Percentiles rank a stretch among this genome's conserved stretches.
phyloP scores from a whole-genome alignment of 2,329 filamentous ascomycete species.

The Albifimbria verrucaria region DNA sequence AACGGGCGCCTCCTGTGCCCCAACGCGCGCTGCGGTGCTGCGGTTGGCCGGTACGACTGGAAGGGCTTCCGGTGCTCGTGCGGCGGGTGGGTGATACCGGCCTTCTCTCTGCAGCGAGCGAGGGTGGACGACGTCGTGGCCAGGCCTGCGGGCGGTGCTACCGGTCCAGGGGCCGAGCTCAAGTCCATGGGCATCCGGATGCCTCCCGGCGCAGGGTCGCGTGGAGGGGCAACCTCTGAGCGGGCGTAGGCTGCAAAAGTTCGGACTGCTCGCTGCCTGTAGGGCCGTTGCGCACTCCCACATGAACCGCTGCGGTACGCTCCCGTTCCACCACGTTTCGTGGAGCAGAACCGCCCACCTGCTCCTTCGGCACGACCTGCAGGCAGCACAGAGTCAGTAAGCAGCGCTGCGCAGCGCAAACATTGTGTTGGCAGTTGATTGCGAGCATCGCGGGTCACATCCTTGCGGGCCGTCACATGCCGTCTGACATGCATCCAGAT shows the following conservation, averaged over 20 bases:
- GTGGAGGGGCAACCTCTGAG: conserved; percentile 32
- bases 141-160: conserved; percentile 14
- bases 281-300: too few species aligned
- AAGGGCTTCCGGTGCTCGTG: conserved; percentile 93
- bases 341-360: too few species aligned
- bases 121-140: conserved; percentile 67
- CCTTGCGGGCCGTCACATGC: neutral
- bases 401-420: neutral
- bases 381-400: neutral
- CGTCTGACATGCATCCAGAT: neutral
- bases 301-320: neutral
- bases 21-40: conserved; percentile 70
- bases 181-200: conserved; percentile 48
- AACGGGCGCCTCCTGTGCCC: conserved; percentile 86
- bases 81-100: conserved; percentile 84
- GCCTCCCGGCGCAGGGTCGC: conserved; percentile 42
- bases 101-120: conserved; percentile 79
- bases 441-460: neutral
- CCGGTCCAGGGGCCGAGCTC: conserved; percentile 15
- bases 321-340: neutral
- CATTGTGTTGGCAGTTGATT: neutral
- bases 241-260: too few species aligned
- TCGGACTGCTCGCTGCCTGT: too few species aligned
- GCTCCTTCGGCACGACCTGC: neutral
- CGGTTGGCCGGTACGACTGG: conserved; percentile 93